These are phyloP conservation scores for Chenopodium berlandieri DNA, from an alignment of 148 eudicot genomes.

Conservation along the genomic window DNA sequence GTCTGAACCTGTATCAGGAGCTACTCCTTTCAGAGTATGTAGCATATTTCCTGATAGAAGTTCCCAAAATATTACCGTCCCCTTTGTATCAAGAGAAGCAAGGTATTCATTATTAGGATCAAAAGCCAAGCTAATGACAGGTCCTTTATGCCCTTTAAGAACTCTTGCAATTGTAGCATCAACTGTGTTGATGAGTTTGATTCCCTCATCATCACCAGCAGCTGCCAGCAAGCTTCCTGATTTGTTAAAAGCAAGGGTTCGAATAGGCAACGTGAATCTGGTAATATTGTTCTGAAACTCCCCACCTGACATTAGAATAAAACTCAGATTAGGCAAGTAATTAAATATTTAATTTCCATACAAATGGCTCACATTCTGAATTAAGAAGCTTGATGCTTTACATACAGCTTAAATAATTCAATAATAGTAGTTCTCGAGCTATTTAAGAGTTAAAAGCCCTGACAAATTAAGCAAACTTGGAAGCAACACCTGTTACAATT, in stretches of 20 bases:
- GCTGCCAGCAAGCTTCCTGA: constrained; percentile 96
- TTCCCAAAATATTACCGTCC: constrained; percentile 86
- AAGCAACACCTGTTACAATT: not conserved
- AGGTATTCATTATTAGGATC: constrained; percentile 91
- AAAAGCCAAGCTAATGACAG: constrained; percentile 80
- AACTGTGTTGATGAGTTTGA: constrained; percentile 87
- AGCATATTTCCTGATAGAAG: constrained; percentile 66
- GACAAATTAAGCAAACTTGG: no score
- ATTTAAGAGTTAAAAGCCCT: not conserved
- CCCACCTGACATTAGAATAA: constrained; percentile 53
- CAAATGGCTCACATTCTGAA: no score
- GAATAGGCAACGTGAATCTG: constrained; percentile 93
- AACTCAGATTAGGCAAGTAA: constrained; percentile 10
- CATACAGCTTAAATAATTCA: no score
- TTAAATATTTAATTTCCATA: not conserved
- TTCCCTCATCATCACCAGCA: constrained; percentile 98
- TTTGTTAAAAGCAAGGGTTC: constrained; percentile 77
- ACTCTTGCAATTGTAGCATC: constrained; percentile 97
- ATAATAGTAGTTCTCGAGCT: not conserved
- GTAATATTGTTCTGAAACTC: constrained; percentile 94
- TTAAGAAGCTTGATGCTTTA: no score
- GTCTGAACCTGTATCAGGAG: constrained; percentile 71
- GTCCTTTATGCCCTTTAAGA: constrained; percentile 87
- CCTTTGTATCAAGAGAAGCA: constrained; percentile 83
- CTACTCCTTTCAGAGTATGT: constrained; percentile 66